Conservation (phyloP, 192 early-diverging fungal genomes). For the Backusella mclennaniae region DNA sequence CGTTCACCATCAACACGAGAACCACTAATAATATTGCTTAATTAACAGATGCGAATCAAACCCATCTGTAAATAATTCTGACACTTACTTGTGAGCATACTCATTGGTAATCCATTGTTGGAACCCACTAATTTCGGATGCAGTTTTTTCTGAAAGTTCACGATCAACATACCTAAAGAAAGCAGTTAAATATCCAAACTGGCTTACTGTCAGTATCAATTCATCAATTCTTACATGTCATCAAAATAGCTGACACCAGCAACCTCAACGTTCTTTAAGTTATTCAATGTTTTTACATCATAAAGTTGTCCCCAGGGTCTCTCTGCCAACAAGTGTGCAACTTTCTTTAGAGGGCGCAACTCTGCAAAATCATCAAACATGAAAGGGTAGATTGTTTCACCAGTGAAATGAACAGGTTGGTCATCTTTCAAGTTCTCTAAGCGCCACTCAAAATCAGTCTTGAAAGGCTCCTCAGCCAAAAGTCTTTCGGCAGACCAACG, state of each 20-base stretch:
- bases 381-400: conserved; percentile 68
- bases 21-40: conserved; percentile 32
- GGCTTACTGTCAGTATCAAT: background rate
- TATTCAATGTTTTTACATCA: conserved; percentile 31
- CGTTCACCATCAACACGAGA: conserved; percentile 49
- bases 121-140: conserved; percentile 49
- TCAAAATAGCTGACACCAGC: conserved; percentile 68
- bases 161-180: conserved; percentile 53
- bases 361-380: conserved; percentile 74
- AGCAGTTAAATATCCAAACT: background rate
- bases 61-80: too few relatives aligned
- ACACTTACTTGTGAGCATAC: conserved; percentile 58
- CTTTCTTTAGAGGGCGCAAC: conserved; percentile 54
- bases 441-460: conserved; percentile 41
- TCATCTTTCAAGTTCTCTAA: conserved; percentile 46
- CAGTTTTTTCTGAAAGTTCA: conserved; percentile 57
- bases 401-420: conserved; percentile 60
- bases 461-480: conserved; percentile 37
- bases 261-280: conserved; percentile 45
- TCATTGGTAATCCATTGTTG: conserved; percentile 69
- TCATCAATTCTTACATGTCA: conserved; percentile 51
- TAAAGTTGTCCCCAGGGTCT: conserved; percentile 57
- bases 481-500: conserved; percentile 64
- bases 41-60: background rate
- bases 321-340: conserved; percentile 57